phyloP scores from a whole-genome alignment of 2,329 filamentous ascomycete genomes.

The Colletotrichum salicis region DNA sequence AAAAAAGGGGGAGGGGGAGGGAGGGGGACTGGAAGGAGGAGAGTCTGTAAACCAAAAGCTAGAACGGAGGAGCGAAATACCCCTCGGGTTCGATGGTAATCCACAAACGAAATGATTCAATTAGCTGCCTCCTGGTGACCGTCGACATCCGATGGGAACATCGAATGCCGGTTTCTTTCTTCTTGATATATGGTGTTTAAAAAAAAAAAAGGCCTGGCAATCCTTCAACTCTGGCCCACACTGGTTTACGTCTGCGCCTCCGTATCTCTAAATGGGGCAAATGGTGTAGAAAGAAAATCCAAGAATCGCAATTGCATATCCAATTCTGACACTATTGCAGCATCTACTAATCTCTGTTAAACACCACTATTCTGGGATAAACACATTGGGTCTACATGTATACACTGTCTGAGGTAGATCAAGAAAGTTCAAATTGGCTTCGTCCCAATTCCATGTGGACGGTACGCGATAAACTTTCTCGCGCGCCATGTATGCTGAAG shows the following conservation, averaged over 20 bases:
- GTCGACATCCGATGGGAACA: conserved; percentile 5
- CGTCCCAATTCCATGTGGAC: not conserved
- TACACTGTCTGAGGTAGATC: no score
- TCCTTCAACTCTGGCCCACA: no score
- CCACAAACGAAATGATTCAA: not conserved
- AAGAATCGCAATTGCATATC: no score
- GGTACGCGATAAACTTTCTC: not conserved
- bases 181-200: no score
- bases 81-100: conserved; percentile 5
- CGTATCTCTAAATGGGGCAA: no score
- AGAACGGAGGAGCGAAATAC: conserved; percentile 21
- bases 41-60: not conserved
- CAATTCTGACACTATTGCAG: no score
- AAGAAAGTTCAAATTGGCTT: not conserved
- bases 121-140: not conserved
- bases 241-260: no score
- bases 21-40: not conserved
- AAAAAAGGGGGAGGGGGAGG: not conserved
- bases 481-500: not conserved
- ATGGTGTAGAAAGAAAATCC: no score
- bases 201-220: no score
- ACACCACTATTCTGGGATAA: no score
- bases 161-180: not conserved
- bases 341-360: no score
- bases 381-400: no score